Percentiles rank a stretch among this genome's conserved stretches.
Conservation (phyloP, 257 asterid species). For the Fraxinus americana region DNA sequence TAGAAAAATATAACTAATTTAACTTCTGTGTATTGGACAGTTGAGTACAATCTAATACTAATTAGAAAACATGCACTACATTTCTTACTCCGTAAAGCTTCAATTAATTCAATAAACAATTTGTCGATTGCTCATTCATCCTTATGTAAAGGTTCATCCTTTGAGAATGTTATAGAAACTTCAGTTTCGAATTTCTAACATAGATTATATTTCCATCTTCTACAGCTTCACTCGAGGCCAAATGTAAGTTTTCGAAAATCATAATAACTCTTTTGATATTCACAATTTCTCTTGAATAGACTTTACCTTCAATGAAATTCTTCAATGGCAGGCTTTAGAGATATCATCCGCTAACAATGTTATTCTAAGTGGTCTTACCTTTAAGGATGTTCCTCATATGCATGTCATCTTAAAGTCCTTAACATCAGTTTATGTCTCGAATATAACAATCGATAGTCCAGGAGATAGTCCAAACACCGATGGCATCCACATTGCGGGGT, state of each 20-base stretch:
- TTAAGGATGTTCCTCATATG: conserved; percentile 42
- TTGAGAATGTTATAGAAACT: no score
- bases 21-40: no score
- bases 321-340: conserved; percentile 31
- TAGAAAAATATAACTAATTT: no score
- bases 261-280: neutral
- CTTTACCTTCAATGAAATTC: neutral
- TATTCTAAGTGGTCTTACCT: conserved; percentile 28
- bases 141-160: no score
- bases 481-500: conserved; percentile 41
- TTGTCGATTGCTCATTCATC: no score
- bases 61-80: no score
- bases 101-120: no score
- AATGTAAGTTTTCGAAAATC: conserved; percentile 25
- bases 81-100: no score
- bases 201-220: neutral
- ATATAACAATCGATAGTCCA: conserved; percentile 31
- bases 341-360: conserved; percentile 29
- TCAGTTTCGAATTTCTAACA: neutral
- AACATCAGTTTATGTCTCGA: conserved; percentile 19
- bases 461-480: conserved; percentile 44
- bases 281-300: neutral
- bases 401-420: conserved; percentile 28
- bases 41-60: no score
- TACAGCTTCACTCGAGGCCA: conserved; percentile 21